Evolutionary conservation across 2,329 filamentous ascomycete genomes (phyloP), one percentile per base, ranked within the genome.

Genomic region (Cryphonectria nitschkei): DNA sequence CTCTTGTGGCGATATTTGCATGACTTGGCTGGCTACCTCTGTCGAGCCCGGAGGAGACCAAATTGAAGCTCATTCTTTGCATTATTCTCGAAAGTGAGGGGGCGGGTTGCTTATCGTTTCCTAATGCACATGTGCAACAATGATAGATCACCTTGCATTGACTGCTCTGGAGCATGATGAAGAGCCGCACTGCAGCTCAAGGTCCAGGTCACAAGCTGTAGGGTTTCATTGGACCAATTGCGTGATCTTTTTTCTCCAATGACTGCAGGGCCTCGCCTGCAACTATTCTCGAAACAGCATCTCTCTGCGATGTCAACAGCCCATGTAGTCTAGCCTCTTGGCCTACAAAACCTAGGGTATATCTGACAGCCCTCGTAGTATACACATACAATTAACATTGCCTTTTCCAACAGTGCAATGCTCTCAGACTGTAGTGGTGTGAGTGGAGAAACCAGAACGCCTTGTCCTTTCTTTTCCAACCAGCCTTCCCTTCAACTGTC

Each of bases 401-500:
- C 22, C 7, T 50, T 50, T 50, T 50, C 19, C 16, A 1, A 22
- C 43, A 22, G 19, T 50, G 46, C 19, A n/a, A 50, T 50, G 46
- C 9, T n/a, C 46, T 50, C 46, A 9, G 22, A 39, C 8, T 50
- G 8, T 54, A n/a, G 56, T 37, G 54, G 43, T 37, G 41, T 62
- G 70, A 72, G 70, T 56, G 68, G 65, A 64, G 70, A 70, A 68
- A 52, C 34, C 13, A 29, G 32, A 26, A 26, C 19, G n/a, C 19
- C 39, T 13, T 22, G 5, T 50, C 46, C 9, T n/a, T 9, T n/a
- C 62, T 14, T 19, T 19, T 26, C 41, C n/a, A 9, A n/a, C 13
- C 14, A 14, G 6, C 32, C 13, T 50, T 65, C 26, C 16, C 6
- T 16, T 46, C 43, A 26, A 9, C 41, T 22, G 14, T 78, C 80